A percentile compares a stretch with the other conserved stretches of the same genome.
phyloP scores from a whole-genome alignment of 257 asterid species.

The Paulownia fortunei region DNA sequence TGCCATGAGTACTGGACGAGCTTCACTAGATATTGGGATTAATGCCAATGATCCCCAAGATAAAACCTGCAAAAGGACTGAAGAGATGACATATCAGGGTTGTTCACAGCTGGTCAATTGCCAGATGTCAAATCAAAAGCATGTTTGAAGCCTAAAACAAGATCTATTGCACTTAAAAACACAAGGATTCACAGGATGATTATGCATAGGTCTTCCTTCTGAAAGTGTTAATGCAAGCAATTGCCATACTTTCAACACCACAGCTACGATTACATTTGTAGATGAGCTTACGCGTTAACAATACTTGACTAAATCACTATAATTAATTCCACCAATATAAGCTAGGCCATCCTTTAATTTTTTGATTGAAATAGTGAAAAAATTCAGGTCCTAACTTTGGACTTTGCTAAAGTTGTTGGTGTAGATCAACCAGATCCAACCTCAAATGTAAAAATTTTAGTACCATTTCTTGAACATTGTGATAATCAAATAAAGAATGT shows the following conservation, averaged over 20 bases:
- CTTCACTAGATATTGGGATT: conserved; percentile 66
- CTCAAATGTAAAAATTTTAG: neutral
- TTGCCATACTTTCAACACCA: neutral
- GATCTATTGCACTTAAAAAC: neutral
- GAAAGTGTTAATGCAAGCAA: too few species aligned
- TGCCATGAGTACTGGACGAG: conserved; percentile 59
- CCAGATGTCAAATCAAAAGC: neutral
- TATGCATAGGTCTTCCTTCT: neutral
- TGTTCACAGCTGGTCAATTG: neutral
- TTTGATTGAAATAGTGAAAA: neutral
- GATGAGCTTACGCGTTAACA: neutral
- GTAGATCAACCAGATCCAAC: neutral
- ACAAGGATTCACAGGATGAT: conserved; percentile 8
- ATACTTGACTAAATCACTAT: neutral
- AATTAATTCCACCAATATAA: neutral
- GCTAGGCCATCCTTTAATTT: neutral
- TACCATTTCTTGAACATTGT: neutral
- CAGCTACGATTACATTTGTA: neutral
- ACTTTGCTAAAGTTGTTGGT: neutral
- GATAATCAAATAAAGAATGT: neutral
- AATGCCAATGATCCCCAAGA: conserved; percentile 86
- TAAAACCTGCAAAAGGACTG: conserved; percentile 79
- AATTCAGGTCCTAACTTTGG: neutral
- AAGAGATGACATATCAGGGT: conserved; percentile 33
- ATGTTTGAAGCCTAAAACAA: neutral